phyloP scores from a whole-genome alignment of 2,329 filamentous ascomycete genomes.

The Colletotrichum gloeosporioides region DNA sequence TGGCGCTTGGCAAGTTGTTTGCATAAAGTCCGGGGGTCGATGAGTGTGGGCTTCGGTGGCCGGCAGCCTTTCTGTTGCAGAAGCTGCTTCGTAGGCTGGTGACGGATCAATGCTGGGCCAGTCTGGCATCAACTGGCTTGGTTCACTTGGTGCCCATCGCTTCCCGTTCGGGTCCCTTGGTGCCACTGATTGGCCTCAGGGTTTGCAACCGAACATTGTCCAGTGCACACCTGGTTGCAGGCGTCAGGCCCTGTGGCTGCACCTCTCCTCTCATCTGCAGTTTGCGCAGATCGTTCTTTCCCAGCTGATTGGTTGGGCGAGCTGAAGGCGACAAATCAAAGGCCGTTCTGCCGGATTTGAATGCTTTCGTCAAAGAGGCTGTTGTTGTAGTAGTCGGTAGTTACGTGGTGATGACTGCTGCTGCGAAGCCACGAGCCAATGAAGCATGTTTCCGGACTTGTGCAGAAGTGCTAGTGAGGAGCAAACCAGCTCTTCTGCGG shows the following conservation, averaged over 20 bases:
- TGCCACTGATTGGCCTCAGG: slow-evolving; percentile 4
- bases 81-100: slow-evolving; percentile 27
- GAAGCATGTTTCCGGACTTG: neutral
- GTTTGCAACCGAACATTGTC: neutral
- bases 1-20: slow-evolving; percentile 25
- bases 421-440: neutral
- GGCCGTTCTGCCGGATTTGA: neutral
- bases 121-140: neutral
- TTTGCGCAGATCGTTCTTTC: neutral
- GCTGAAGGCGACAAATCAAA: neutral
- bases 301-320: neutral
- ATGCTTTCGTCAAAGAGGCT: slow-evolving; percentile 16
- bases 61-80: slow-evolving; percentile 27
- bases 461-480: neutral
- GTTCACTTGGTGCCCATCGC: slow-evolving; percentile 14
- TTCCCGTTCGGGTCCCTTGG: neutral
- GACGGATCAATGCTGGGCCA: slow-evolving; percentile 16
- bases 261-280: neutral
- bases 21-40: slow-evolving; percentile 35
- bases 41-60: slow-evolving; percentile 23
- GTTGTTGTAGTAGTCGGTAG: neutral
- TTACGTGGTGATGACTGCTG: neutral
- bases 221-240: neutral
- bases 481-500: neutral
- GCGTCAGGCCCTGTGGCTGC: slow-evolving; percentile 13